These are phyloP conservation scores for Colletotrichum tabaci DNA, from an alignment of 2,329 filamentous ascomycete genomes.

Conservation along the genomic window DNA sequence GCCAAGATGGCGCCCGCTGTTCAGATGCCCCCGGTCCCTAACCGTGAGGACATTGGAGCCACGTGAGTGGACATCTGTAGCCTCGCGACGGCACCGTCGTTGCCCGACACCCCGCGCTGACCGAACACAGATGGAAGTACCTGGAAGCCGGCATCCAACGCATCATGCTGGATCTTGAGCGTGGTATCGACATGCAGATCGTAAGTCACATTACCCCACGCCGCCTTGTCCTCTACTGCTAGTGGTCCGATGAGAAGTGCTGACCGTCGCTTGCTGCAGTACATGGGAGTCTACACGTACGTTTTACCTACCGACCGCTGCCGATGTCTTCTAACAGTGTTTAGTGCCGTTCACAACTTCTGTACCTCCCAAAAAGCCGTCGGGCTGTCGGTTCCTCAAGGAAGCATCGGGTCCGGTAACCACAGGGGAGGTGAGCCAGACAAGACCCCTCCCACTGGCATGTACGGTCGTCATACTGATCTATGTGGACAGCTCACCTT, in stretches of 20 bases:
- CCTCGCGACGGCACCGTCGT: constrained; percentile 18
- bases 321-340: constrained; percentile 53
- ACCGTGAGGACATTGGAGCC: constrained; percentile 72
- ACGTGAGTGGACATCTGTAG: constrained; percentile 55
- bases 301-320: constrained; percentile 14
- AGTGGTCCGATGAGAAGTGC: constrained; percentile 6
- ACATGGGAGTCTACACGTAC: constrained; percentile 97
- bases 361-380: constrained; percentile 98
- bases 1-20: constrained; percentile 53
- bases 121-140: constrained; percentile 82
- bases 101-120: constrained; percentile 39
- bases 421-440: constrained; percentile 78
- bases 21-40: constrained; percentile 71
- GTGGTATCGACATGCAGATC: constrained; percentile 93
- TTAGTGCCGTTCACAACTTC: constrained; percentile 95
- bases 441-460: not conserved
- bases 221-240: constrained; percentile 38
- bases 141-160: constrained; percentile 89
- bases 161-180: constrained; percentile 93
- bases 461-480: constrained; percentile 35
- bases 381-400: constrained; percentile 62
- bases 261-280: constrained; percentile 62
- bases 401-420: constrained; percentile 62
- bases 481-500: constrained; percentile 80
- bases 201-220: constrained; percentile 62